These are phyloP conservation scores for Canavalia ensiformis DNA, from an alignment of 306 rosid species.

Conservation along the genomic window DNA sequence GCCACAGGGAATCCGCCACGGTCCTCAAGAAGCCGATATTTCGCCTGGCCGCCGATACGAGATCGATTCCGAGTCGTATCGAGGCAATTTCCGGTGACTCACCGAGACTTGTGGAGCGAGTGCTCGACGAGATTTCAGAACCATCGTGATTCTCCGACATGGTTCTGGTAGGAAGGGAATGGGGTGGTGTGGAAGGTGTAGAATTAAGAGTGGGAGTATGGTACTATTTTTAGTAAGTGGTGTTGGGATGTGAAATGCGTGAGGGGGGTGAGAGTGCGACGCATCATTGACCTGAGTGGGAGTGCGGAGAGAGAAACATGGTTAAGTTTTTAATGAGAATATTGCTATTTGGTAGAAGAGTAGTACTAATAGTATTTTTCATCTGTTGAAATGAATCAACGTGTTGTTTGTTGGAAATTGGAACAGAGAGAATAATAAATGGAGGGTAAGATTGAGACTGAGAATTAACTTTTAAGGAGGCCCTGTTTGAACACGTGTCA, in stretches of 20 bases:
- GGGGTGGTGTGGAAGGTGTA: neutral
- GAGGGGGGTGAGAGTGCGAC: neutral
- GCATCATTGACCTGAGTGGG: neutral
- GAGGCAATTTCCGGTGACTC: constrained; percentile 62
- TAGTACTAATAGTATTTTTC: too few species aligned
- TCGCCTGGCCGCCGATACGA: constrained; percentile 74
- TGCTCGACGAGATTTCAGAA: constrained; percentile 53
- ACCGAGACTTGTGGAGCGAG: constrained; percentile 62
- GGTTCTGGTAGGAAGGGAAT: constrained; percentile 3
- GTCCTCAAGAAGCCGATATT: constrained; percentile 64
- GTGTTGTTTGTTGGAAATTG: constrained; percentile 28
- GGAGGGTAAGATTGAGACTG: constrained; percentile 36
- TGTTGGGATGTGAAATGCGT: neutral
- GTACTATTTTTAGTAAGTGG: neutral
- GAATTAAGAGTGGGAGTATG: neutral
- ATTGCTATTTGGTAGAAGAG: neutral
- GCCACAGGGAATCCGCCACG: constrained; percentile 69
- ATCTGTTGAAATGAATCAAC: constrained; percentile 23
- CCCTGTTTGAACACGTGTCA: constrained; percentile 43
- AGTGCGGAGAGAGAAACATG: constrained; percentile 13
- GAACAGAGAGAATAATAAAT: constrained; percentile 46
- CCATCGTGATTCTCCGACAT: constrained; percentile 60
- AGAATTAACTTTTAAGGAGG: constrained; percentile 35
- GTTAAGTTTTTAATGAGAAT: constrained; percentile 1
- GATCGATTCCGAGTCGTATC: constrained; percentile 64